Evolutionary conservation across 495 filamentous ascomycete genomes (phyloP).

Genomic region (Talaromyces wortmannii): DNA sequence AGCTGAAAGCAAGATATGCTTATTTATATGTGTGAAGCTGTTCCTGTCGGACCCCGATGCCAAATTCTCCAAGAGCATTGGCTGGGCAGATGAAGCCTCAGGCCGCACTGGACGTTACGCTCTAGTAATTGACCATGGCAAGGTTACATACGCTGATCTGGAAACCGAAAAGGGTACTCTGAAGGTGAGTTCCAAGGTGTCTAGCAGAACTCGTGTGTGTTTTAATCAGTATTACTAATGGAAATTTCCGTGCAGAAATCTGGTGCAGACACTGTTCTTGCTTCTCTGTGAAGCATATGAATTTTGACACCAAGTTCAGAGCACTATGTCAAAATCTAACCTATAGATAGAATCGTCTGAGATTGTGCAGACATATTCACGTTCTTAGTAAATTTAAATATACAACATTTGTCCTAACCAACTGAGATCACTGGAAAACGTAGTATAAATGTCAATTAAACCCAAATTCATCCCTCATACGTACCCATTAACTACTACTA

Average conservation of each 20-base stretch:
- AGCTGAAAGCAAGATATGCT: conserved; percentile 13
- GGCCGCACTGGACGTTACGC: conserved; percentile 75
- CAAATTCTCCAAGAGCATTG: conserved; percentile 69
- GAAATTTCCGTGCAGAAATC: conserved; percentile 42
- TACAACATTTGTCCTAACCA: too few species aligned
- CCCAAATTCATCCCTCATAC: too few species aligned
- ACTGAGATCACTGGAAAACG: neutral
- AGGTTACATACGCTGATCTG: conserved; percentile 76
- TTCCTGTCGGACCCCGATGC: conserved; percentile 77
- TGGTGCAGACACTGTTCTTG: conserved; percentile 62
- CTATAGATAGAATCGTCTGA: too few species aligned
- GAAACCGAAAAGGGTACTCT: conserved; percentile 59
- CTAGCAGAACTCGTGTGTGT: too few species aligned
- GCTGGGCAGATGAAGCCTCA: conserved; percentile 62
- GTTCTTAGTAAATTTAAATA: too few species aligned
- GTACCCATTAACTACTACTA: too few species aligned
- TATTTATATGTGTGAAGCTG: conserved; percentile 32
- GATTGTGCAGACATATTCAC: too few species aligned
- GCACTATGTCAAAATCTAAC: neutral
- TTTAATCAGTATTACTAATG: neutral
- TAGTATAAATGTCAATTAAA: too few species aligned
- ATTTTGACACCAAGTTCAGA: neutral
- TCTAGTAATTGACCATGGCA: conserved; percentile 81
- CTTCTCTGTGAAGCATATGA: conserved; percentile 21
- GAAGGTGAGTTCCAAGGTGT: conserved; percentile 11